A percentile compares a stretch with the other conserved stretches of the same genome.
phyloP scores from a whole-genome alignment of 805 yeast genomes.

The Zygosaccharomyces bisporus region DNA sequence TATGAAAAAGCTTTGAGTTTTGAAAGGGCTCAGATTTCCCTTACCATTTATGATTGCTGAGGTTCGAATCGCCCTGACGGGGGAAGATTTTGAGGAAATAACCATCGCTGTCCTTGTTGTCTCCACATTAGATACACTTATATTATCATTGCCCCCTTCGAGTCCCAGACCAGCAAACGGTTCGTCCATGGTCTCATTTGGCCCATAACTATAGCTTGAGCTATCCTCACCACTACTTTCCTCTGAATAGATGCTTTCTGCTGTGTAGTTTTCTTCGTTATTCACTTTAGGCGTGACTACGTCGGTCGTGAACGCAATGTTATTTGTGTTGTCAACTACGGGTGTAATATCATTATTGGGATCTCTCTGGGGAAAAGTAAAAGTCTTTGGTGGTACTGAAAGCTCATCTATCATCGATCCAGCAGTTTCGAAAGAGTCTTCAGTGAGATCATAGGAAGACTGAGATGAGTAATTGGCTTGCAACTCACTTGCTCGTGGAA shows the following conservation, averaged over 20 bases:
- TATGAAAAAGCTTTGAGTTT: background rate
- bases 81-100: slow-evolving; percentile 13
- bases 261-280: slow-evolving; percentile 1
- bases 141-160: slow-evolving; percentile 3
- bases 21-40: slow-evolving; percentile 1
- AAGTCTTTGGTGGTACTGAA: slow-evolving; percentile 2
- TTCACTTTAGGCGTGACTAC: slow-evolving; percentile 9
- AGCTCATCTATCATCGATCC: slow-evolving; percentile 3
- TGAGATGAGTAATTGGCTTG: slow-evolving; percentile 4
- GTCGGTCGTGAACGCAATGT: background rate
- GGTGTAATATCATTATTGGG: slow-evolving; percentile 11
- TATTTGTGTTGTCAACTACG: slow-evolving; percentile 3
- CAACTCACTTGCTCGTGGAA: background rate
- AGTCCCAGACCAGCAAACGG: slow-evolving; percentile 15
- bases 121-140: slow-evolving; percentile 8
- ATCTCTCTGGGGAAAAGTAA: slow-evolving; percentile 6
- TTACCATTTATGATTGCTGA: slow-evolving; percentile 19
- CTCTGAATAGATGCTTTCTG: background rate
- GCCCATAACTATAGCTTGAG: background rate
- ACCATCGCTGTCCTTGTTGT: slow-evolving; percentile 8
- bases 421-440: slow-evolving; percentile 11
- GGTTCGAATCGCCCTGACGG: slow-evolving; percentile 22
- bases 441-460: slow-evolving; percentile 6
- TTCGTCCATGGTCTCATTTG: slow-evolving; percentile 1
- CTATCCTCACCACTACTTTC: background rate